Base-by-base conservation (phyloP, 2,329 filamentous ascomycete genomes). In the Colletotrichum sp. region DNA sequence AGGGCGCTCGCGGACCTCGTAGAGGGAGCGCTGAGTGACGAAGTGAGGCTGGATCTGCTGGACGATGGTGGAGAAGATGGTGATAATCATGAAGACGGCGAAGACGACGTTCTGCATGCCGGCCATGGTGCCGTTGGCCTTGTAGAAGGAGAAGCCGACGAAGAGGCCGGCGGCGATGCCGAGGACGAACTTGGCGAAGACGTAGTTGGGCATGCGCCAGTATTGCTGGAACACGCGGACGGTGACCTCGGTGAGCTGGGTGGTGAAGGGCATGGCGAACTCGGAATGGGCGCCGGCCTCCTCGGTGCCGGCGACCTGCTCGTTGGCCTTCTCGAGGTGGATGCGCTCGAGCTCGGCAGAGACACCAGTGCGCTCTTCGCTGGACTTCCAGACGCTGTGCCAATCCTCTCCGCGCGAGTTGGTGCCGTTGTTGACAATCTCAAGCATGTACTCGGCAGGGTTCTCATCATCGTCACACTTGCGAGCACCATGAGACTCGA, bases 21-120 rank as follows among this genome's bases (percentile, higher is more conserved):
- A 96, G 1, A 96, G 87, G 2, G 92, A 88, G 21, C 94, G 90
- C 79, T 95, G 94, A 0, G 92, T 92, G 77, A 96, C 88, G 79
- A 96, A 96, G 69, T 93, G 91, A 1, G 94, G 94, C 90, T 95
- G 95, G 24, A 94, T 93, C 81, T 94, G 92, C 77, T 94, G 91
- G 0, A 93, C 90, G 16, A 95, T 84, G 13, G 92, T 90, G 18
- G 91, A 90, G 81, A 96, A 96, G 81, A 96, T 93, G 26, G 93
- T 95, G 71, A 91, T 89, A 67, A 95, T 83, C 91, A 95, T 93
- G 84, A 96, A 96, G 55, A 95, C 91, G 62, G 89, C 88, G 82
- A 96, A 96, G 81, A 96, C 88, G 68, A 94, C 90, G 81, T 94
- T 94, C 80, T 95, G 93, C 78, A 95, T 90, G n/a, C 94, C 94